Evolutionary conservation across 2,329 filamentous ascomycete species (phyloP).

Genomic region (Conoideocrella luteorostrata): DNA sequence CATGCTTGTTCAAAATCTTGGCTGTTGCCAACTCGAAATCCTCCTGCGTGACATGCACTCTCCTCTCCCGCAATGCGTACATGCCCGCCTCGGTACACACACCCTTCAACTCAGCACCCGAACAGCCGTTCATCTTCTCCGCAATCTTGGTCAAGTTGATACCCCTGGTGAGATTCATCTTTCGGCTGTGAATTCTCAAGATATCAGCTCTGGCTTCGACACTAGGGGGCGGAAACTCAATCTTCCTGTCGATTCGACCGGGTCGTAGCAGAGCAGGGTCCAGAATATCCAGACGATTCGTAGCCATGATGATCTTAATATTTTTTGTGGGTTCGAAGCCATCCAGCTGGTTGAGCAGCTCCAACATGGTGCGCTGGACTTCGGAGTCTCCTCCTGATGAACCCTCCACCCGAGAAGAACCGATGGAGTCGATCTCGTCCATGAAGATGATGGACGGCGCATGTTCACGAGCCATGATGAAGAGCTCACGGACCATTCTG

Average conservation of each 20-base stretch:
- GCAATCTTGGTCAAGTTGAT: constrained; percentile 98
- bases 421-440: constrained; percentile 99
- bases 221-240: constrained; percentile 95
- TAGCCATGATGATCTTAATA: constrained; percentile 99
- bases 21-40: constrained; percentile 97
- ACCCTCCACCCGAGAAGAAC: constrained; percentile 92
- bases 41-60: constrained; percentile 97
- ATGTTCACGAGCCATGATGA: constrained; percentile 98
- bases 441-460: constrained; percentile 99
- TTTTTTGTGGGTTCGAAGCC: constrained; percentile 99
- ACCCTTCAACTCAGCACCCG: constrained; percentile 94
- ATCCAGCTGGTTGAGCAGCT: constrained; percentile 95
- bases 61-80: constrained; percentile 90
- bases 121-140: constrained; percentile 99
- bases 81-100: constrained; percentile 98
- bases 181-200: constrained; percentile 91
- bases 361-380: constrained; percentile 97
- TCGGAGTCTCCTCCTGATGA: constrained; percentile 94
- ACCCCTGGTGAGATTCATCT: constrained; percentile 96
- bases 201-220: constrained; percentile 97
- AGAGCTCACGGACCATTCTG: constrained; percentile 96
- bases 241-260: constrained; percentile 97
- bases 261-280: constrained; percentile 91
- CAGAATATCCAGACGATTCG: constrained; percentile 93
- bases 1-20: constrained; percentile 99